Evolutionary conservation across 176 grass and related monocot species (phyloP), one percentile per base, ranked within the genome.

Genomic region (Triticum dicoccoides): DNA sequence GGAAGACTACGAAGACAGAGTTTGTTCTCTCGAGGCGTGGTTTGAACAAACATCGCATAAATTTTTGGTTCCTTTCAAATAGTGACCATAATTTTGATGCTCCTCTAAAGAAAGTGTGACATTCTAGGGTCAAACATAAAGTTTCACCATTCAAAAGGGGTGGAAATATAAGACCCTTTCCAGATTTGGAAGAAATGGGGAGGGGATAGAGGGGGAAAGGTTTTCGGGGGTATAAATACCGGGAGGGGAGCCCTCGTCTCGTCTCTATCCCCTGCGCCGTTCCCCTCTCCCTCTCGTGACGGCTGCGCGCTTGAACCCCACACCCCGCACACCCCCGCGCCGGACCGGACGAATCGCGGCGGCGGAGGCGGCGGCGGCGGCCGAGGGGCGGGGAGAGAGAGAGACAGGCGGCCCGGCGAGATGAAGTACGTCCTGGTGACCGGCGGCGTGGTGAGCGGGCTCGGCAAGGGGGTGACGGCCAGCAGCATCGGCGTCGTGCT

Each of bases 351-450:
- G 47, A 77, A 33, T 77, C 73, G 27, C 45, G 73, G 42, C 73
- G 25, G 3, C 29, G 14, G 65, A 74, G 38, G 21, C 13, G 6
- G 21, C 13, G 69, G 0, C 5, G 47, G 47, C 47, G 13, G 47
- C 1, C 4, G 12, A 15, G 0, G 47, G 35, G 68, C 32, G 33
- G 34, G 3, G 34, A 9, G 24, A 76, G 42, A 51, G 47, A 15
- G 49, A 51, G 11, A 47, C 0, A 49, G 49, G 15, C 51, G 14
- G 29, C 30, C 51, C 45, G 33, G 69, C 9, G 32, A 56, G 54
- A 87, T 87, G 84, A 88, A 85, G 86, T 85, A 91, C 34, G 81
- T 88, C 35, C 45, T 91, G 69, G 86, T 91, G 44, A 91, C 85
- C 21, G 82, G 89, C 37, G 89, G 89, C 32, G 86, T 88, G 30